Conservation (phyloP, 2,329 filamentous ascomycete genomes). For the Arthrobotrys conoides region DNA sequence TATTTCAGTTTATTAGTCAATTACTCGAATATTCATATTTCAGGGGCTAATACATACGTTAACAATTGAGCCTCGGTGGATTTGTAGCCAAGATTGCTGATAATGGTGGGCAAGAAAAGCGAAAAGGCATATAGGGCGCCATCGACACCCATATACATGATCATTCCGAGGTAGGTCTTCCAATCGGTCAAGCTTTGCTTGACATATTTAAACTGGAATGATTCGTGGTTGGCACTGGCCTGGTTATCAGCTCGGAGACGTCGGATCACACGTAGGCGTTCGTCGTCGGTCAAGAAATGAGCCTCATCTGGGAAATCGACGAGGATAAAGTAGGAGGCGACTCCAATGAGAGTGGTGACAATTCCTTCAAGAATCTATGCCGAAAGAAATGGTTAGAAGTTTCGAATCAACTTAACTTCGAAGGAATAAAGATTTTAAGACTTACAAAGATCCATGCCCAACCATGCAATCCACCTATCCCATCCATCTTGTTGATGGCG, state of each 20-base stretch:
- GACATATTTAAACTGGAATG: conserved; percentile 80
- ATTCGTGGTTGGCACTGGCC: conserved; percentile 79
- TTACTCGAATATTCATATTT: not conserved
- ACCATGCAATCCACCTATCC: conserved; percentile 72
- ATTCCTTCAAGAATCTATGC: conserved; percentile 76
- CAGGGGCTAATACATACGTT: conserved; percentile 70
- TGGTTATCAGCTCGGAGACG: conserved; percentile 81
- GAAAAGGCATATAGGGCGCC: conserved; percentile 66
- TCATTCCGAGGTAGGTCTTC: conserved; percentile 83
- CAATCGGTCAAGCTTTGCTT: conserved; percentile 82
- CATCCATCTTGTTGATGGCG: conserved; percentile 79
- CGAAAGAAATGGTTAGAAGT: conserved; percentile 4
- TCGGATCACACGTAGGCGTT: conserved; percentile 79
- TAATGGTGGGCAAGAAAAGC: conserved; percentile 84
- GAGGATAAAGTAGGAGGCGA: conserved; percentile 81
- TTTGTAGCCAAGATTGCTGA: conserved; percentile 73
- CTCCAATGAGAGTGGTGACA: conserved; percentile 77
- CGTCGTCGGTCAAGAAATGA: conserved; percentile 78
- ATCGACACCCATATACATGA: conserved; percentile 64
- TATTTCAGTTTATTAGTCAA: not conserved
- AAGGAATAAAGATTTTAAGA: not conserved
- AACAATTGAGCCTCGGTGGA: conserved; percentile 78
- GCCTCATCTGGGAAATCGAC: conserved; percentile 86
- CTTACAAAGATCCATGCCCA: conserved; percentile 76
- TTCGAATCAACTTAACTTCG: not conserved